Conservation (phyloP, 148 eudicot species). For the Spergularia marina region DNA sequence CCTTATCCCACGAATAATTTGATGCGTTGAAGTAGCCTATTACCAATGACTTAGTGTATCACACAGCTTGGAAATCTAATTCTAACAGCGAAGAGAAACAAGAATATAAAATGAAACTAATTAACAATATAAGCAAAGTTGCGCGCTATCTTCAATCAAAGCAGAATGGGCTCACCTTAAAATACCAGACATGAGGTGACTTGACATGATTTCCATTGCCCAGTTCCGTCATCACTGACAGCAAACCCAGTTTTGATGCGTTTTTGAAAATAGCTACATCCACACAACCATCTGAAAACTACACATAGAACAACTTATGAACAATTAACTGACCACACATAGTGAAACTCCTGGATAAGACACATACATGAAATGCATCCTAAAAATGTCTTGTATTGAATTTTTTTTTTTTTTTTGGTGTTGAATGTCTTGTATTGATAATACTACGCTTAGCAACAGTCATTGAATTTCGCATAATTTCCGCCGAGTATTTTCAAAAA, state of each 20-base stretch:
- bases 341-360: background rate
- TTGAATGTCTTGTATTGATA: too few species aligned
- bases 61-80: too few species aligned
- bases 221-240: slow-evolving; percentile 56
- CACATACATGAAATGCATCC: too few species aligned
- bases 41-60: too few species aligned
- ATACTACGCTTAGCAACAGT: too few species aligned
- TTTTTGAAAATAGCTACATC: slow-evolving; percentile 67
- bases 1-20: too few species aligned
- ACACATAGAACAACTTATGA: slow-evolving; percentile 30
- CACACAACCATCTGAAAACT: slow-evolving; percentile 93
- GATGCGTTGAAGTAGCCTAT: too few species aligned
- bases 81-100: background rate
- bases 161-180: slow-evolving; percentile 55
- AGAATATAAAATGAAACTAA: too few species aligned
- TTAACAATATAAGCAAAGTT: background rate
- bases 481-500: too few species aligned
- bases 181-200: slow-evolving; percentile 67
- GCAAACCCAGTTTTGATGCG: slow-evolving; percentile 62
- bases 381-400: too few species aligned
- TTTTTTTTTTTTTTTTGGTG: too few species aligned
- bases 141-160: background rate
- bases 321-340: background rate
- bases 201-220: slow-evolving; percentile 71
- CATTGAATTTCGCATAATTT: too few species aligned